Evolutionary conservation across 495 filamentous ascomycete genomes (phyloP).

Genomic region (Neurospora sp.): DNA sequence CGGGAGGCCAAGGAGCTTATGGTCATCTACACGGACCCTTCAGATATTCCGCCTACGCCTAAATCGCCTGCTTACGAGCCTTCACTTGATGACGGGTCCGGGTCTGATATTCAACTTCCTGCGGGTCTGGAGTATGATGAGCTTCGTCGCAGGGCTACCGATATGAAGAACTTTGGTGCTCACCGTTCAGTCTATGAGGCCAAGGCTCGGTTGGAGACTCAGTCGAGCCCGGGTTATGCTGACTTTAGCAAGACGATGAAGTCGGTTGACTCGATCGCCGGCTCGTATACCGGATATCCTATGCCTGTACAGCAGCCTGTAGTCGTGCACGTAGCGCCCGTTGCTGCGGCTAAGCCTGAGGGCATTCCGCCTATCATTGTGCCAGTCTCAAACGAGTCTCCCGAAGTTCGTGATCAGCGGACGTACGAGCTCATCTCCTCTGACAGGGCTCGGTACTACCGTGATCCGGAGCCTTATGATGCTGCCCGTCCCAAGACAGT

Average conservation of each 20-base stretch:
- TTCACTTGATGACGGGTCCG: conserved; percentile 1
- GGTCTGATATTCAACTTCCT: conserved; percentile 10
- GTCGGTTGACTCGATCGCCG: conserved; percentile 12
- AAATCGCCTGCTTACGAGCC: conserved; percentile 51
- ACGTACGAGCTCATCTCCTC: conserved; percentile 24
- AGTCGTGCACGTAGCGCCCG: background rate
- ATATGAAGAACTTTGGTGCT: conserved; percentile 7
- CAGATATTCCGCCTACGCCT: conserved; percentile 69
- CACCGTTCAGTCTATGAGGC: conserved; percentile 8
- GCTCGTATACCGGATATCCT: conserved; percentile 5
- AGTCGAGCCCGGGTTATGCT: conserved; percentile 15
- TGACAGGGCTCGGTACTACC: conserved; percentile 24
- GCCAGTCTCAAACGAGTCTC: background rate
- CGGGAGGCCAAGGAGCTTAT: conserved; percentile 73
- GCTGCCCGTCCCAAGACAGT: conserved; percentile 14
- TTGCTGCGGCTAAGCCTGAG: background rate
- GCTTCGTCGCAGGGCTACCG: conserved; percentile 18
- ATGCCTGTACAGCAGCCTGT: background rate
- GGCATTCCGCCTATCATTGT: background rate
- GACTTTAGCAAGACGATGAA: conserved; percentile 13
- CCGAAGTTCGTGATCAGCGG: conserved; percentile 14
- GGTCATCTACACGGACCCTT: conserved; percentile 63
- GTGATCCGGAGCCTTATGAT: conserved; percentile 21
- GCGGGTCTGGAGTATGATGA: conserved; percentile 18
- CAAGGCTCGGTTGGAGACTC: conserved; percentile 9